Percentiles rank a stretch among this genome's conserved stretches.
Conservation (phyloP, 306 rosid species). For the Trifolium subterraneum region DNA sequence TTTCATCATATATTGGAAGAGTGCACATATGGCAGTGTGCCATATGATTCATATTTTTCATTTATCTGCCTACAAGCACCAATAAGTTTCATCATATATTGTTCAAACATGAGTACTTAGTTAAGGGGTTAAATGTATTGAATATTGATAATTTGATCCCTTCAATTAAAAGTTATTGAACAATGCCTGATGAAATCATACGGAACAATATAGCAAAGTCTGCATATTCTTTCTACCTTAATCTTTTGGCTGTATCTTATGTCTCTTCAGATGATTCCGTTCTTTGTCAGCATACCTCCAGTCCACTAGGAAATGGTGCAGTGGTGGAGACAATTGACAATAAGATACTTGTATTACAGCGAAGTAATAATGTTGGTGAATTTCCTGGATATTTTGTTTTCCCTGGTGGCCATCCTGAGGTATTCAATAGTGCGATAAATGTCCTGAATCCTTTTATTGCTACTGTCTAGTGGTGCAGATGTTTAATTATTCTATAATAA, state of each 20-base stretch:
- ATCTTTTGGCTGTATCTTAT: slow-evolving; percentile 10
- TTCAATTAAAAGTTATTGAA: slow-evolving; percentile 27
- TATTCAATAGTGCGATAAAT: slow-evolving; percentile 43
- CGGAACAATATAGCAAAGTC: background rate
- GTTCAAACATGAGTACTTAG: slow-evolving; percentile 6
- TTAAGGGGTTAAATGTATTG: slow-evolving; percentile 2
- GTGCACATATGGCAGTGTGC: too few relatives aligned
- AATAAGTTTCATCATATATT: background rate
- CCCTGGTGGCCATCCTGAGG: slow-evolving; percentile 99
- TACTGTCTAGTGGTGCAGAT: slow-evolving; percentile 18
- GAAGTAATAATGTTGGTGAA: slow-evolving; percentile 93
- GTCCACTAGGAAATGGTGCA: slow-evolving; percentile 96
- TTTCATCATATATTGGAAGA: slow-evolving; percentile 23
- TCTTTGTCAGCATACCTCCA: slow-evolving; percentile 83
- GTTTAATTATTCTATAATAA: slow-evolving; percentile 24
- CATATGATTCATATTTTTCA: slow-evolving; percentile 10
- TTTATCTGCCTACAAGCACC: slow-evolving; percentile 9
- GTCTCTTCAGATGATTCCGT: slow-evolving; percentile 67
- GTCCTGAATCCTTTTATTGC: slow-evolving; percentile 8
- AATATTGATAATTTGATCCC: slow-evolving; percentile 11
- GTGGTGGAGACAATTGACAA: slow-evolving; percentile 83
- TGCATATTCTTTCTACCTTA: slow-evolving; percentile 20
- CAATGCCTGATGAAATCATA: slow-evolving; percentile 20
- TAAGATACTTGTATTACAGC: slow-evolving; percentile 72
- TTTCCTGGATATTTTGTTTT: slow-evolving; percentile 92